Base-by-base conservation (phyloP, 805 yeast genomes). In the Scheffersomyces spartinae region DNA sequence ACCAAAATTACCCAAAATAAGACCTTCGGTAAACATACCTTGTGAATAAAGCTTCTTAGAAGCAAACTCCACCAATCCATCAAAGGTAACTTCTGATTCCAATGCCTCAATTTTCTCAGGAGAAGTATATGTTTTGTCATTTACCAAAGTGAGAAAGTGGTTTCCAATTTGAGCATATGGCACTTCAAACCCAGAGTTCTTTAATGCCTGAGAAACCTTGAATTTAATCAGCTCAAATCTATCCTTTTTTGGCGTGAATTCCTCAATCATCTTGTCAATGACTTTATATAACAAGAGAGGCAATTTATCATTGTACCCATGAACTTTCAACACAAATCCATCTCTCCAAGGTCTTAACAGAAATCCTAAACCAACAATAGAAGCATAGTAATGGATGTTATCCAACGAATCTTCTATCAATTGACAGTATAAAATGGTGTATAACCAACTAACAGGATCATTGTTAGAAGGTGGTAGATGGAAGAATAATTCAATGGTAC, bases 261-360 rank as follows among this genome's bases (percentile, higher is more conserved):
- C n/a, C 4, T 42, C 42, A 13, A 58, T 46, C 21, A 88, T 38
- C 7, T 68, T 68, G 12, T 60, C 58, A 26, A 83, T 48, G 14
- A 86, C 69, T 29, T 72, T 65, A 24, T 66, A 68, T 14, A 83
- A 52, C 22, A 88, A 61, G 9, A 64, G 66, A 11, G 68, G 64
- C 23, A 84, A 55, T 42, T 88, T 88, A 48, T 91, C 88, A 38
- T 80, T 82, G 49, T 77, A 91, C 2, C 98, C 98, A 20, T 64
- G 59, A 13, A 84, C 59, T 24, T 69, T 70, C 22, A 88, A 43
- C 20, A 68, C 66, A 20, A 86, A 42, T 1, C 95, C 94, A 36
- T 76, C 84, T 34, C 77, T 66, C 28, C 77, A 69, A 31, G 68
- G 56, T 16, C 62, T 50, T 20, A 86, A 61, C 2, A 63, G 52